Conservation (phyloP, 2,329 filamentous ascomycete genomes). For the Cladobotryum mycophilum region DNA sequence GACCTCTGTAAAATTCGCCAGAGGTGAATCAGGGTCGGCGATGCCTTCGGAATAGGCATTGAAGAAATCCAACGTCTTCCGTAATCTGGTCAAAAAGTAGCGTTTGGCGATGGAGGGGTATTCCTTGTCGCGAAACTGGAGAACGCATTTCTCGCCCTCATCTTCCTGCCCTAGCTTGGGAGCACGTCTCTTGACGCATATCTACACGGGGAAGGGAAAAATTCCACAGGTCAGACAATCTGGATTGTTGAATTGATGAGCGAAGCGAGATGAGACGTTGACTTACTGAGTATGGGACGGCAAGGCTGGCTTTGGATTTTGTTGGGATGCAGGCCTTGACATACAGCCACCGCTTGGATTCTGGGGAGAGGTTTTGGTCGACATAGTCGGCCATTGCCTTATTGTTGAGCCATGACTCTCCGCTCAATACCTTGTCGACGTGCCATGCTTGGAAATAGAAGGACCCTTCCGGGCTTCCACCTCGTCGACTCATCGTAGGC, state of each 20-base stretch:
- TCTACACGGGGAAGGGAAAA: background rate
- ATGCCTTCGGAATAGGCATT: slow-evolving; percentile 9
- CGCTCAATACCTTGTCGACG: slow-evolving; percentile 6
- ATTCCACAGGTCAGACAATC: background rate
- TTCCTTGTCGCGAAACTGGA: slow-evolving; percentile 11
- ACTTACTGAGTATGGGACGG: slow-evolving; percentile 11
- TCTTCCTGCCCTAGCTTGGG: slow-evolving; percentile 8
- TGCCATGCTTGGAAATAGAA: slow-evolving; percentile 13
- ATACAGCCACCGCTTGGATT: slow-evolving; percentile 8
- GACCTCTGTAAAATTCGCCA: slow-evolving; percentile 7
- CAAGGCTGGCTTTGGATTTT: slow-evolving; percentile 5
- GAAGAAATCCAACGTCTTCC: slow-evolving; percentile 10
- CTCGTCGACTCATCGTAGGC: slow-evolving; percentile 8
- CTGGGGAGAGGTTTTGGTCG: slow-evolving; percentile 8
- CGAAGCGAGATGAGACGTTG: background rate
- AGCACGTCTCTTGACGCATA: slow-evolving; percentile 9
- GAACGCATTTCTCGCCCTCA: slow-evolving; percentile 4
- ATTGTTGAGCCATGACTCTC: slow-evolving; percentile 9
- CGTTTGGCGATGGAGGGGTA: slow-evolving; percentile 7
- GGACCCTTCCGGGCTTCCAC: slow-evolving; percentile 8
- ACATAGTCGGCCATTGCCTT: slow-evolving; percentile 11
- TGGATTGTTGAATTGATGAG: background rate
- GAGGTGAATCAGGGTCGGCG: background rate
- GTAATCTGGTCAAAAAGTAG: slow-evolving; percentile 7
- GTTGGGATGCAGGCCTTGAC: slow-evolving; percentile 11